Base-by-base conservation (phyloP, 2,329 filamentous ascomycete genomes). In the Neopestalotiopsis sp. region DNA sequence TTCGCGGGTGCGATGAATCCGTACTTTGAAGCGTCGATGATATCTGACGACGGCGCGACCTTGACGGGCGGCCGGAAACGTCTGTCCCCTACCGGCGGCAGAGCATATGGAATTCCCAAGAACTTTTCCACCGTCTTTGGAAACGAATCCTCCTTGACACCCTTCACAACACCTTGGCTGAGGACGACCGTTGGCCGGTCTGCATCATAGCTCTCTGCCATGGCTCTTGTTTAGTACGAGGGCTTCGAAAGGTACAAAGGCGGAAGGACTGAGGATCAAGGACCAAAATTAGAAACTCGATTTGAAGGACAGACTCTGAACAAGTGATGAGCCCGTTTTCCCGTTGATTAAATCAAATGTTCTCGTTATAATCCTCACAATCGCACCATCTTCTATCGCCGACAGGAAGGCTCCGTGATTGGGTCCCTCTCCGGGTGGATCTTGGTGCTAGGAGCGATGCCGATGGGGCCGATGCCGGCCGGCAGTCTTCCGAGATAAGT, bases 101-200 rank as follows among this genome's bases (percentile, higher is more conserved):
- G 73, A 0, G 83, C 84, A 69, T 86, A 87, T 0, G 84, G 85
- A 12, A 88, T 81, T 1, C 84, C 84, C 0, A 84, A 75, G 71
- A 88, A 88, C 13, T 76, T 72, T 34, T 83, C 80, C 20, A 83
- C 72, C 0, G 77, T 70, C 6, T 72, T 67, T n/a, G 71, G 71
- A 52, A 68, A 71, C 10, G 56, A 56, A 30, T 68, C 42, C 20
- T 66, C 68, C 9, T 71, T 68, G 42, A 72, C 72, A 24, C 78
- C 78, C 7, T 76, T 68, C 24, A 79, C 72, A 2, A 70, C 72
- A 14, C 72, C 72, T 63, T 74, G 72, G 4, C 32, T 32, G 17
- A 73, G 66, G 14, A 45, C 65, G n/a, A 73, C 72, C 52, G 52
- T 52, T 2, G 72, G 72, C 13, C 71, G 69, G 49, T 30, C 40